phyloP scores from a whole-genome alignment of 2,329 filamentous ascomycete genomes.

The Colletotrichum orchidophilum region DNA sequence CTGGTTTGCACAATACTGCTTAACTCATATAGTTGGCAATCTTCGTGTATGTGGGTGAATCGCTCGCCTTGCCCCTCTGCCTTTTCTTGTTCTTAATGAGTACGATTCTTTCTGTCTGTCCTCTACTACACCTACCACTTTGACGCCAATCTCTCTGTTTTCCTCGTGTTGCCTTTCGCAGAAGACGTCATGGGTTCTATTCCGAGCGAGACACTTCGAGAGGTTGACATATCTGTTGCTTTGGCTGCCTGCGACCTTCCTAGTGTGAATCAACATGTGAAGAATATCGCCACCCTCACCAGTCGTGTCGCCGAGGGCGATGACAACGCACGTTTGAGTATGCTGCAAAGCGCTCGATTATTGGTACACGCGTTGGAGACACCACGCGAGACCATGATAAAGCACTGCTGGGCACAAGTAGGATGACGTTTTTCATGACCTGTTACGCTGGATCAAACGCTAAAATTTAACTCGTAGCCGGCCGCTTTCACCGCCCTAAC shows the following conservation, averaged over 20 bases:
- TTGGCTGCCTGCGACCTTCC: constrained; percentile 1
- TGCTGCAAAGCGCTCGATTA: constrained; percentile 8
- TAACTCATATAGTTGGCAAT: no score
- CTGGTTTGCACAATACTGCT: no score
- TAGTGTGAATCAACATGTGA: neutral
- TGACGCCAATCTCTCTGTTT: no score
- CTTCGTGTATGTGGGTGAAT: no score
- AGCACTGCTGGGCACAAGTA: constrained; percentile 44
- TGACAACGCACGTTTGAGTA: neutral
- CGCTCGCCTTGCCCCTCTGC: no score
- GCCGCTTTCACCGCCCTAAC: constrained; percentile 39
- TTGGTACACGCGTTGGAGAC: constrained; percentile 38
- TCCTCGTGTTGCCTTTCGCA: no score
- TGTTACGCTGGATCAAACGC: constrained; percentile 45
- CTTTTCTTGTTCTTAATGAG: no score
- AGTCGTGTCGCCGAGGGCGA: neutral
- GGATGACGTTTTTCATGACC: neutral
- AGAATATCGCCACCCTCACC: neutral
- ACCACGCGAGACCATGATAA: constrained; percentile 42
- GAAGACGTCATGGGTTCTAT: constrained; percentile 17
- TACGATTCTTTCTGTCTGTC: no score
- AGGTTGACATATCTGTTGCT: constrained; percentile 10
- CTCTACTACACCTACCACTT: no score
- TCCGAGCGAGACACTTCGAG: neutral
- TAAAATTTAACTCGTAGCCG: constrained; percentile 30